Evolutionary conservation across 129 eudicot species (phyloP).

Genomic region (Scalesia atractyloides): DNA sequence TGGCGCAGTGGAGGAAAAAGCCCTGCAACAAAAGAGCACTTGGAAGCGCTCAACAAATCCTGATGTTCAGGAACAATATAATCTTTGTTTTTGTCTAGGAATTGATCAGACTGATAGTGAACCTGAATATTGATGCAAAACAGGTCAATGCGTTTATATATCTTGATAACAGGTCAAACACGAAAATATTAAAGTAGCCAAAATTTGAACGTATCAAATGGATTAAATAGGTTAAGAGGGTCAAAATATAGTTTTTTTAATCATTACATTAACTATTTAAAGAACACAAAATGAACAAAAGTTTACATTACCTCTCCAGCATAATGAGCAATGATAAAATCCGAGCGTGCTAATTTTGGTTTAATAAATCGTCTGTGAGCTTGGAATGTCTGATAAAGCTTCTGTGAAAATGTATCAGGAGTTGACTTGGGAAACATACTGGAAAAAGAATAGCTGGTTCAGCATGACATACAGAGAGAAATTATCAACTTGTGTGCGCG

Average conservation of each 20-base stretch:
- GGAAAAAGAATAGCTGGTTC: constrained; percentile 23
- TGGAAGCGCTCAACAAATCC: constrained; percentile 68
- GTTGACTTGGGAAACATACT: constrained; percentile 98
- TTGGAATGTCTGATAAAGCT: constrained; percentile 76
- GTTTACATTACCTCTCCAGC: constrained; percentile 77
- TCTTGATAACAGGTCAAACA: constrained; percentile 4
- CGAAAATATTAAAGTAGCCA: not conserved
- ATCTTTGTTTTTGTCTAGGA: constrained; percentile 94
- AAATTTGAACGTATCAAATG: not conserved
- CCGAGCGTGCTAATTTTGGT: constrained; percentile 85
- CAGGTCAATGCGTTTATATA: not conserved
- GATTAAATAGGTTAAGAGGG: not conserved
- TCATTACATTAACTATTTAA: not conserved
- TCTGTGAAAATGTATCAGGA: constrained; percentile 87
- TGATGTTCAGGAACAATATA: constrained; percentile 93
- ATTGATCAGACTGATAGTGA: constrained; percentile 72
- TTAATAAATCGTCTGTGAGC: constrained; percentile 72
- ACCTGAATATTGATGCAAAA: constrained; percentile 7
- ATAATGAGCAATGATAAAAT: constrained; percentile 86
- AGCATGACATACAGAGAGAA: not conserved
- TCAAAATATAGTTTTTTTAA: not conserved
- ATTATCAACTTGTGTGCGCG: not conserved
- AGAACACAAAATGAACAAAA: not conserved
- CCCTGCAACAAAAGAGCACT: constrained; percentile 67
- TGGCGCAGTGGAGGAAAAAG: constrained; percentile 64